Conservation (phyloP, 371 early-diverging fungal genomes). For the Actinomortierella wolfii region DNA sequence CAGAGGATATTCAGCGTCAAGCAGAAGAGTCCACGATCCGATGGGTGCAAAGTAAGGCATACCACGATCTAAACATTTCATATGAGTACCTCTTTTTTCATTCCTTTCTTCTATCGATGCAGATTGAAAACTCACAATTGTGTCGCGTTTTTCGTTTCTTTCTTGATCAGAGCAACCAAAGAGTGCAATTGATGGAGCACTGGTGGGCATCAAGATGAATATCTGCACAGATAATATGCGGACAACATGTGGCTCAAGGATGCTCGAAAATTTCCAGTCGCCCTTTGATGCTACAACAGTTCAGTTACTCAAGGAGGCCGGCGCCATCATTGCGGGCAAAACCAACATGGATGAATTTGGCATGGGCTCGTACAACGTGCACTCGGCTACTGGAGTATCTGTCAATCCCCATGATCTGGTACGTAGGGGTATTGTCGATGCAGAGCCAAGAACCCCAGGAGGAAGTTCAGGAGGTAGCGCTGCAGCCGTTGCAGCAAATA, state of each 20-base stretch:
- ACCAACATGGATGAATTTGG: slow-evolving; percentile 98
- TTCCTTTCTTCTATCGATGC: not conserved
- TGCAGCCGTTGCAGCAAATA: slow-evolving; percentile 83
- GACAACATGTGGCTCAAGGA: slow-evolving; percentile 73
- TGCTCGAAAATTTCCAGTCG: slow-evolving; percentile 71
- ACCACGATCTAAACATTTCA: not conserved
- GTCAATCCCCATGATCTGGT: slow-evolving; percentile 53
- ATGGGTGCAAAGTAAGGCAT: slow-evolving; percentile 27
- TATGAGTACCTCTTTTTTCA: not conserved
- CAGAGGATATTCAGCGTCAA: slow-evolving; percentile 10
- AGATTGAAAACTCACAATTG: not conserved
- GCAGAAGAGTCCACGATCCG: slow-evolving; percentile 24
- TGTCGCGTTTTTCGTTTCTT: too few species aligned
- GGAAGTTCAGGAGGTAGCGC: slow-evolving; percentile 96
- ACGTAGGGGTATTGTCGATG: slow-evolving; percentile 3
- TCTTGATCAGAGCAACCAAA: slow-evolving; percentile 18
- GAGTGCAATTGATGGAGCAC: slow-evolving; percentile 60
- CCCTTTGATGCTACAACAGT: slow-evolving; percentile 85
- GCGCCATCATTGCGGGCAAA: slow-evolving; percentile 81
- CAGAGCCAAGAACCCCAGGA: slow-evolving; percentile 66
- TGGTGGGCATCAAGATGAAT: slow-evolving; percentile 77
- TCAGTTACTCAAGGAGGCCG: slow-evolving; percentile 60
- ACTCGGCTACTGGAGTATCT: slow-evolving; percentile 55
- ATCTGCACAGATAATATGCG: slow-evolving; percentile 64
- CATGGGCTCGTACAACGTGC: slow-evolving; percentile 84